Evolutionary conservation across 129 eudicot species (phyloP), one percentile per base, ranked within the genome.

Genomic region (Flaveria bidentis): DNA sequence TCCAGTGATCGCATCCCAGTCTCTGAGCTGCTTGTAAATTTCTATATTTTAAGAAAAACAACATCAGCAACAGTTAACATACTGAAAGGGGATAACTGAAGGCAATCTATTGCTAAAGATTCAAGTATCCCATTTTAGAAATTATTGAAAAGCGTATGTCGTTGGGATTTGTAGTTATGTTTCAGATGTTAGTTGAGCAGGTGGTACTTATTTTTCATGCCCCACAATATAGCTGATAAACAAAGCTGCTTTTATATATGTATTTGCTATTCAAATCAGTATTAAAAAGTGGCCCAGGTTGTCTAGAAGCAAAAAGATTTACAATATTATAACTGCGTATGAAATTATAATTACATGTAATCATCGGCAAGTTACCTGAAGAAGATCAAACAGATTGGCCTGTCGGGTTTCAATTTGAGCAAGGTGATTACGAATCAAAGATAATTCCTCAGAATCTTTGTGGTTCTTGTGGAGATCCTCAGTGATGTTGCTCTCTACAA

Each of bases 341-440:
- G 20, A 47, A 72, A 20, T 25, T 50, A 45, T 46, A 42, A 22
- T 51, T 72, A 51, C 25, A 49, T 2, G 12, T 26, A 50, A 65
- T 64, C 11, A 52, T 45, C 44, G 41, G 67, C 36, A 74, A 60
- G 45, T 58, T 94, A 91, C 98, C 98, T 91, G 91, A 6, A 93
- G 93, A 69, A 93, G 84, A 68, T 90, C 88, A 69, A 90, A 49
- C 83, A 93, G 76, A 78, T 78, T 91, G 73, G 93, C 84, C 79
- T 93, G 98, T 78, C 83, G 96, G 71, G 73, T 88, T 83, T 91
- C 98, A 62, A 93, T 93, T 74, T 88, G 96, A 84, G 73, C 87
- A 71, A 93, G 98, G 73, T 93, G 98, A 82, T 87, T 87, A 42
- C 97, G 91, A 49, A 93, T 93, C 73, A 85, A 47, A n/a, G 88